Base-by-base conservation (phyloP, 305 asterid species). In the Fraxinus paxiana region DNA sequence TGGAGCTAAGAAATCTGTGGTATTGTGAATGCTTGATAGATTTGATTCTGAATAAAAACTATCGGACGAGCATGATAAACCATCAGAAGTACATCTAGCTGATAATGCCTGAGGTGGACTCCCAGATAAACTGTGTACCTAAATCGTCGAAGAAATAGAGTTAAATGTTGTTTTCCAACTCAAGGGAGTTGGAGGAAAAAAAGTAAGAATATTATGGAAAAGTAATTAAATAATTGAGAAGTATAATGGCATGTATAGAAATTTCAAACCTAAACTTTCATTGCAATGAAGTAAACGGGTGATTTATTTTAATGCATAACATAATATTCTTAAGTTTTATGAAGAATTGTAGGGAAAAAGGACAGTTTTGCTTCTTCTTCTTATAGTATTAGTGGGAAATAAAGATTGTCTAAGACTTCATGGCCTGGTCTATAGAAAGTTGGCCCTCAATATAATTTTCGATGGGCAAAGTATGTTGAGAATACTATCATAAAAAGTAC, bases 51-150 rank as follows among this genome's bases (percentile, higher is more conserved):
- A 87, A 73, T 85, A 86, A 15, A 88, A 78, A 85, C 88, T 87
- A 38, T 80, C 86, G 3, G 92, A 87, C 65, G 92, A 80, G 83
- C 87, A 87, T 6, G 90, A 85, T 76, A 82, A 87, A 54, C 84
- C 90, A 72, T 88, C 91, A 33, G 87, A 82, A 76, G 70, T 75
- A 73, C 88, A 79, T 78, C 85, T 87, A 80, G 86, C 87, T 4
- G 90, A 79, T 78, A 78, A 82, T 31, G 87, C 79, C 33, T 85
- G 90, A 51, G 83, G 26, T 5, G 90, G 90, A 82, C 92, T 88
- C 80, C 86, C 86, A 20, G 81, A 82, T 28, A 84, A 79, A 77
- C 88, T 83, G 77, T 80, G 90, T 69, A 85, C 86, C 91, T 88
- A 33, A 78, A 8, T 61, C 77, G 24, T 71, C 18, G 56, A 43